Base-by-base conservation (phyloP, 2,329 filamentous ascomycete genomes). In the Cryphonectria carpinicola region DNA sequence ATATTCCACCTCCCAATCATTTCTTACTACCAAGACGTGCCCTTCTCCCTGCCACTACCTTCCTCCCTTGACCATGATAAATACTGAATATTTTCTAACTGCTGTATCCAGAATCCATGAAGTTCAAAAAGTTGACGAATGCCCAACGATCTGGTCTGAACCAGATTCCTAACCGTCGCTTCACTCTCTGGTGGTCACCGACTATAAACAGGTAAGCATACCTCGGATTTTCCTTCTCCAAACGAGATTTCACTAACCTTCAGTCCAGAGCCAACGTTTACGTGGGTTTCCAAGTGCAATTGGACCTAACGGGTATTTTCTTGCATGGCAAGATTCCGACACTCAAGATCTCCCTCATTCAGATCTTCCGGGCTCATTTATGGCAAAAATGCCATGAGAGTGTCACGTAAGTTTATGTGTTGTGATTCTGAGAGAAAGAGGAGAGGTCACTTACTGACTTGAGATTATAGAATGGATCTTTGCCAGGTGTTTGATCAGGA, bases 331-430 rank as follows among this genome's bases (percentile, higher is more conserved):
- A 99, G 83, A 99, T 99, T 70, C 97, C 96, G 0, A 99, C 96
- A 0, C 83, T 99, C 60, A 99, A 99, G 84, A 99, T 99, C 73
- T 98, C 95, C 0, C 85, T 99, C 68, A 99, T 99, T 72, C 96
- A 99, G 80, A 99, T 99, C 76, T 99, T 99, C 93, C 92, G 96
- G 80, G 96, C 97, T 67, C 96, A 99, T 89, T 90, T 99, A 85
- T 99, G 96, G 96, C 96, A 99, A 81, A 99, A 99, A 86, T 98
- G 99, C 63, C 97, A 99, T 81, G 96, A 99, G 82, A 97, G 93
- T 0, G 95, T 65, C 4, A 52, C 39, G 61, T 63, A 63, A 39
- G 60, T 43, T 4, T 28, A 14, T 7, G 19, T 41, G 22, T 7
- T 41, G 22, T 7, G 19, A 13, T n/a, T 25, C 19, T 14, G 11